Evolutionary conservation across 768 basidiomycete species (phyloP), one percentile per base, ranked within the genome.

Genomic region (Dacryopinax primogenitus): DNA sequence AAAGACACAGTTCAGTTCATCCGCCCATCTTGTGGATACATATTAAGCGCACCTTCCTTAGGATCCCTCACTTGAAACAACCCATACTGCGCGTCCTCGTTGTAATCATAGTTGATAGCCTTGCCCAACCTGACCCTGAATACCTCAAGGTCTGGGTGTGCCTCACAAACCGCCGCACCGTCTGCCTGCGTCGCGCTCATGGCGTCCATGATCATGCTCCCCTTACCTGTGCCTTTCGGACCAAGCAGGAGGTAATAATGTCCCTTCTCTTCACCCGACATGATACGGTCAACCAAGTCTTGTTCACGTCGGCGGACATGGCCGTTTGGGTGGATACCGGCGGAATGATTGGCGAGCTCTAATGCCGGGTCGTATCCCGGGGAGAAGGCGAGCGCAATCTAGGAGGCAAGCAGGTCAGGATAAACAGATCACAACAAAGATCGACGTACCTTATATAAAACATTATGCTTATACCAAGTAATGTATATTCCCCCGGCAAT

Each of bases 51-150:
- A 80, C 83, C 89, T 80, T 93, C 90, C 72, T 86, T 76, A 18
- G 91, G 90, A 77, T 95, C 90, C 39, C 85, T 78, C 65, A 90
- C 76, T 71, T 89, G 88, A 76, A 92, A 92, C 23, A 94, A 74
- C 7, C 85, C 86, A 28, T 67, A 67, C 63, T 90, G 88, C 28
- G 85, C 86, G 72, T 90, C 88, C 75, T 90, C 88, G 67, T 87
- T 85, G 76, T 81, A 92, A 72, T 95, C 92, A 70, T 85, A 92
- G 70, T 92, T 89, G 41, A 92, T 76, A 12, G 88, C 51, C 23
- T 58, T 58, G 4, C 51, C 51, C 13, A 58, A 30, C 13, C 76
- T 69, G 18, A 21, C 51, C 13, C 51, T 13, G 76, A 94, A 91
- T 33, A 93, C 88, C 73, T 92, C 88, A 18, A 93, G 78, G 74